phyloP scores from a whole-genome alignment of 2,329 filamentous ascomycete genomes.

The Calonectria fujianensis region DNA sequence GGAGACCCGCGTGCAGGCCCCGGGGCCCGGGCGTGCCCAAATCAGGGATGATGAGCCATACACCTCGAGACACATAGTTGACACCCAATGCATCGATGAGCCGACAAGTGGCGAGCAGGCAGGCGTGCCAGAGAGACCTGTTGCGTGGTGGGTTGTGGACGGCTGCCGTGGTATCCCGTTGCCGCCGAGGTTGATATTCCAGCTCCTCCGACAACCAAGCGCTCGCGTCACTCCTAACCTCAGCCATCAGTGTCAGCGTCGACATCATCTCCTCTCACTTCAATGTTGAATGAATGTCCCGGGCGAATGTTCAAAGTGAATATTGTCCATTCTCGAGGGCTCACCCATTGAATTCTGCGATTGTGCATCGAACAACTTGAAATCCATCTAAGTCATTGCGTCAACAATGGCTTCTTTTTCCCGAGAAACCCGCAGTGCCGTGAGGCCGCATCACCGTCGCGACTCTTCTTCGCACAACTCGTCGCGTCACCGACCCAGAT shows the following conservation, averaged over 20 bases:
- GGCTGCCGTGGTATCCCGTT: slow-evolving; percentile 39
- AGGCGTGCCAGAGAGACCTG: slow-evolving; percentile 25
- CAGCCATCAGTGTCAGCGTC: slow-evolving; percentile 20
- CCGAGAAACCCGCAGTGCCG: slow-evolving; percentile 52
- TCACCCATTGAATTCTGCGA: slow-evolving; percentile 21
- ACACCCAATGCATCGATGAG: slow-evolving; percentile 56
- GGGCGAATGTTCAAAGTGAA: slow-evolving; percentile 5
- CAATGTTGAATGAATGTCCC: slow-evolving; percentile 24
- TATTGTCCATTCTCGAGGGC: slow-evolving; percentile 8
- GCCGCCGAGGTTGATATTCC: slow-evolving; percentile 43
- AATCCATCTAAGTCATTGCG: not conserved
- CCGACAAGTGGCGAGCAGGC: slow-evolving; percentile 55
- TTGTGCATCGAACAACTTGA: slow-evolving; percentile 6
- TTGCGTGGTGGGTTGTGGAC: slow-evolving; percentile 42
- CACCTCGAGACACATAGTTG: slow-evolving; percentile 55
- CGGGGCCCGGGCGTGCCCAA: slow-evolving; percentile 51
- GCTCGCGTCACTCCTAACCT: slow-evolving; percentile 12
- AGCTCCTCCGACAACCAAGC: slow-evolving; percentile 29
- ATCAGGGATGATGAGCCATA: slow-evolving; percentile 55
- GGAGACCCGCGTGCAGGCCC: slow-evolving; percentile 53
- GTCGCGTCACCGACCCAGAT: slow-evolving; percentile 68
- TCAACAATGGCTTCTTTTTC: slow-evolving; percentile 53
- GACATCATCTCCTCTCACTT: not conserved
- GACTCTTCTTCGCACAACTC: slow-evolving; percentile 53
- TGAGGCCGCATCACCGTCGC: slow-evolving; percentile 52